Base-by-base conservation (phyloP, 2,329 filamentous ascomycete species). In the Apiospora marii region DNA sequence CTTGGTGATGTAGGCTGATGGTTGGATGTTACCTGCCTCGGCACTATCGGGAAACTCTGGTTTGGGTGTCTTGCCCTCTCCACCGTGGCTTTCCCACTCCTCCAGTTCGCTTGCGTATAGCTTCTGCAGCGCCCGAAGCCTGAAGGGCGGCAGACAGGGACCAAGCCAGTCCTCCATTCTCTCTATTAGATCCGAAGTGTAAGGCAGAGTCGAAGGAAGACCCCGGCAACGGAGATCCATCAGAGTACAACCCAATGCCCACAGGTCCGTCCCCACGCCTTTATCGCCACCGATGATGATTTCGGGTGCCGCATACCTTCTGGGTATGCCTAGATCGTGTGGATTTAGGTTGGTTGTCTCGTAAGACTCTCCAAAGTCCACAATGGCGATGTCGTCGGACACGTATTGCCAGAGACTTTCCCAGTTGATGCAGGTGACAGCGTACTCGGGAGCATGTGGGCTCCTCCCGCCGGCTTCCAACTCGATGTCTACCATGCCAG, bases 341-440 rank as follows among this genome's bases (percentile, higher is more conserved):
- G 74, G 67, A 14, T 7, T 41, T 1, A 71, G 74, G 3, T 71
- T 37, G 4, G 43, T 44, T 4, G 67, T 19, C 16, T 24, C 13
- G 8, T 72, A 76, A 0, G 71, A 43, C 44, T 75, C 74, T 6
- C 75, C 75, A 30, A 76, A 77, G 22, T 77, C 75, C 0, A 76
- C 71, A 7, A 76, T 71, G 2, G 70, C 73, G 19, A 74, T 48
- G 1, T 75, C 72, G 48, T 75, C 74, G 12, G 61, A 49, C 5
- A 76, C 27, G 14, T 72, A 22, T 16, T 30, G 0, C 46, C 41
- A 44, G 5, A 51, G 5, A 7, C 24, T 7, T 4, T 37, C 22
- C 34, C 58, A 64, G 2, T 64, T 22, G 8, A 61, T 37, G 10
- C 53, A 37, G 7, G 53, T n/a, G 6, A n/a, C 16, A 2, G 22